Percentiles rank a stretch among this genome's conserved stretches.
Evolutionary conservation across 202 grass and related monocot species (phyloP).

Genomic region (Schoenoplectus tabernaemontani): DNA sequence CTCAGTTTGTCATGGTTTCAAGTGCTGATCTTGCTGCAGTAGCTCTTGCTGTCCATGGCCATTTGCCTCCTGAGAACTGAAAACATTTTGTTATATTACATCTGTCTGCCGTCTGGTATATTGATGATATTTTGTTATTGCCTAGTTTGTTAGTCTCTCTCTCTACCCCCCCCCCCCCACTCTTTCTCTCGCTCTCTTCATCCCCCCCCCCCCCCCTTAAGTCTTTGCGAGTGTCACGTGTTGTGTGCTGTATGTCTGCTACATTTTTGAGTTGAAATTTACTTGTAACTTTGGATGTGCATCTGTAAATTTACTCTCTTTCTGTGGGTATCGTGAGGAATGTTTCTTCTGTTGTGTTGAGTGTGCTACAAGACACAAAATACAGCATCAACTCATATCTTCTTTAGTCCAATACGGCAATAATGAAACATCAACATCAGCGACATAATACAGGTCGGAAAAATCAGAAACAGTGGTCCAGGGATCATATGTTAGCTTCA

Average conservation of each 20-base stretch:
- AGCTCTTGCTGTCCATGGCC: conserved; percentile 23
- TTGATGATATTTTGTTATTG: conserved; percentile 18
- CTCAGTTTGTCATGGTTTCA: conserved; percentile 89
- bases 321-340: too few relatives aligned
- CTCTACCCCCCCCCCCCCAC: too few relatives aligned
- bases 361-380: too few relatives aligned
- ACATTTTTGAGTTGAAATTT: conserved; percentile 21
- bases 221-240: neutral
- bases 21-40: conserved; percentile 39
- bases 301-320: neutral
- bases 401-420: too few relatives aligned
- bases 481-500: too few relatives aligned
- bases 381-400: too few relatives aligned
- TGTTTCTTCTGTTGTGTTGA: too few relatives aligned
- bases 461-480: too few relatives aligned
- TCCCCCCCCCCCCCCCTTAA: neutral
- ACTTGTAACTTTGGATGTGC: conserved; percentile 19
- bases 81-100: conserved; percentile 22
- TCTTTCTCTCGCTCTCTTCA: too few relatives aligned
- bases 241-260: conserved; percentile 14
- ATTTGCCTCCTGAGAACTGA: conserved; percentile 17
- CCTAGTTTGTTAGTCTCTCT: conserved; percentile 13
- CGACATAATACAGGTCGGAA: too few relatives aligned
- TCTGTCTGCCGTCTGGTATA: conserved; percentile 21
- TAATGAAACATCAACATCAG: too few relatives aligned